phyloP scores from a whole-genome alignment of 306 rosid species.

The Arachis hypogaea region DNA sequence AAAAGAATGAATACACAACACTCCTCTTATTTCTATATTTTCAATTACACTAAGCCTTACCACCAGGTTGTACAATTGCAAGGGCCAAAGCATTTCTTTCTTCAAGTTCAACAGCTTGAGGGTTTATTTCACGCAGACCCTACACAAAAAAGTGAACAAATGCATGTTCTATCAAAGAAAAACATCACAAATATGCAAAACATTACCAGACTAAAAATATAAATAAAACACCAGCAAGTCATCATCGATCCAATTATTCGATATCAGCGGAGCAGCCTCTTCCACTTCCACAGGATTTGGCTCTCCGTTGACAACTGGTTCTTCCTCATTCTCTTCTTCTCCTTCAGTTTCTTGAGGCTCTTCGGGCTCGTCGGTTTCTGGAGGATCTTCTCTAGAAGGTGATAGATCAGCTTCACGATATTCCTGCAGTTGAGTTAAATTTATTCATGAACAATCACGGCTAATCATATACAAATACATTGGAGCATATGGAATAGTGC shows the following conservation, averaged over 20 bases:
- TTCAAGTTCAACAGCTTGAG: conserved; percentile 69
- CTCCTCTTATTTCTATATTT: conserved; percentile 22
- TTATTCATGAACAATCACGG: conserved; percentile 1
- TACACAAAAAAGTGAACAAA: conserved; percentile 40
- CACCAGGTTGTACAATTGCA: conserved; percentile 81
- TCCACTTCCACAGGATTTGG: conserved; percentile 38
- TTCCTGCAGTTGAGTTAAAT: conserved; percentile 53
- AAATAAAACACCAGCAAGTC: conserved; percentile 66
- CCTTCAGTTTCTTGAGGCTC: conserved; percentile 48
- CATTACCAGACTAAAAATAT: conserved; percentile 9
- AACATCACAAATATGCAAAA: not conserved
- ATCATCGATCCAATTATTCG: conserved; percentile 49
- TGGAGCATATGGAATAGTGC: not conserved
- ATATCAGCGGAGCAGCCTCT: conserved; percentile 65
- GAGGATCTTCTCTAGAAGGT: conserved; percentile 48
- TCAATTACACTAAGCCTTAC: conserved; percentile 47
- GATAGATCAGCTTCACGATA: conserved; percentile 56
- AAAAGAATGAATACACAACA: no score
- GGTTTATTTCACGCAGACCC: conserved; percentile 81
- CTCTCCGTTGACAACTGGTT: conserved; percentile 50
- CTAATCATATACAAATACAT: not conserved
- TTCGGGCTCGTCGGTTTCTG: conserved; percentile 50
- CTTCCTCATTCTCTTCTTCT: conserved; percentile 47
- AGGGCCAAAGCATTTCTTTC: conserved; percentile 92
- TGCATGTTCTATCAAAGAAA: conserved; percentile 9